Conservation (phyloP, 78 protist species). For the Isochrysis galbana region DNA sequence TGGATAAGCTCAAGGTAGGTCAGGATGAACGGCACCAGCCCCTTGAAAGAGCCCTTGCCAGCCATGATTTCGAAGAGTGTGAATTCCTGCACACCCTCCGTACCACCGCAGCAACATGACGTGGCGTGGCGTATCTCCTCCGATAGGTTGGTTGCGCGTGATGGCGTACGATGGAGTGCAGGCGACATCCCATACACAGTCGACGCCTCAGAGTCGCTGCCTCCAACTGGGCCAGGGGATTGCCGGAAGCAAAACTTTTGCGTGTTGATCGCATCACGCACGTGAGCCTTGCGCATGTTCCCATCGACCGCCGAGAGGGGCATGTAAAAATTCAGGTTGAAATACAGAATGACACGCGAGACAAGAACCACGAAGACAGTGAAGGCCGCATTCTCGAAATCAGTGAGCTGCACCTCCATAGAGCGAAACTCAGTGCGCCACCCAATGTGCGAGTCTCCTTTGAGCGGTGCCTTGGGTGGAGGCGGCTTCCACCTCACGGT, state of each 20-base stretch:
- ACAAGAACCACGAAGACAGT: conserved; percentile 76
- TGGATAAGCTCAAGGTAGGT: conserved; percentile 36
- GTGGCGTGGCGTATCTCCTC: background rate
- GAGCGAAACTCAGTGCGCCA: conserved; percentile 94
- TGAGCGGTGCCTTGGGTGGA: conserved; percentile 47
- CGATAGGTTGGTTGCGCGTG: background rate
- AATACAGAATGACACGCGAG: conserved; percentile 79
- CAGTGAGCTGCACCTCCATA: conserved; percentile 80
- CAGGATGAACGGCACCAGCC: conserved; percentile 39
- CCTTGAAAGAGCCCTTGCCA: conserved; percentile 23
- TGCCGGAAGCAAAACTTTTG: conserved; percentile 79
- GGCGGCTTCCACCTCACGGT: conserved; percentile 90
- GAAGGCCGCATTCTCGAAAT: conserved; percentile 97
- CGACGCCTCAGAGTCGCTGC: background rate
- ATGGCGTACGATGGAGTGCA: conserved; percentile 23
- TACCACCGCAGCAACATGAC: background rate
- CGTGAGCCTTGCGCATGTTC: conserved; percentile 80
- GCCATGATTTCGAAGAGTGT: conserved; percentile 50
- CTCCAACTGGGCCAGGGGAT: background rate
- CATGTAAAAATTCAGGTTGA: conserved; percentile 80
- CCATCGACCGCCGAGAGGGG: conserved; percentile 92
- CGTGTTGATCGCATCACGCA: conserved; percentile 56
- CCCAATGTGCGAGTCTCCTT: conserved; percentile 64
- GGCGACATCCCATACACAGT: conserved; percentile 43
- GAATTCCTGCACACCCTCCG: background rate